Evolutionary conservation across 2,329 filamentous ascomycete species (phyloP).

Genomic region (Aspergillus brunneoviolaceus): DNA sequence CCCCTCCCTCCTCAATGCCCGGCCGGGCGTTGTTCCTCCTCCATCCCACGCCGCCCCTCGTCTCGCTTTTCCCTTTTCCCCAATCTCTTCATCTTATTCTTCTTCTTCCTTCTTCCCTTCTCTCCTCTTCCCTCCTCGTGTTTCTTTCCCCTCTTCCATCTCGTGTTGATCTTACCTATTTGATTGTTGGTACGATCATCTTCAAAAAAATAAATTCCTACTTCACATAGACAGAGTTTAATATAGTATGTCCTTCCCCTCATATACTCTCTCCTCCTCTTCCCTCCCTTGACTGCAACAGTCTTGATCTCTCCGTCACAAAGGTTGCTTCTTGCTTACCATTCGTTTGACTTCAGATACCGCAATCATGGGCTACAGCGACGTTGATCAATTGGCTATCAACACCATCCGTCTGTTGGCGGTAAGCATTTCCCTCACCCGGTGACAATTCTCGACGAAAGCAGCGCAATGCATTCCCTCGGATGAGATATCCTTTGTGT

Average conservation of each 20-base stretch:
- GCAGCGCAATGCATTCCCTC: neutral
- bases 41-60: conserved; percentile 14
- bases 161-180: conserved; percentile 19
- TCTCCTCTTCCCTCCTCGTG: conserved; percentile 13
- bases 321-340: conserved; percentile 3
- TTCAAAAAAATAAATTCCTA: neutral
- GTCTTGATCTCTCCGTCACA: conserved; percentile 12
- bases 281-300: conserved; percentile 10
- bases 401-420: conserved; percentile 97
- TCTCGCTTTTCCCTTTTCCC: conserved; percentile 10
- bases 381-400: conserved; percentile 86
- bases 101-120: conserved; percentile 15
- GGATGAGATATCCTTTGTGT: neutral
- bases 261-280: neutral
- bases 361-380: conserved; percentile 78
- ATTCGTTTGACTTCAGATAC: conserved; percentile 19
- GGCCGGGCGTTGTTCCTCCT: neutral
- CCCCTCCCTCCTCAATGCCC: conserved; percentile 1
- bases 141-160: conserved; percentile 22
- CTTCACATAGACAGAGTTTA: conserved; percentile 8
- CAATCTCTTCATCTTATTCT: conserved; percentile 12
- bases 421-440: conserved; percentile 60
- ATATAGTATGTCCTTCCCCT: conserved; percentile 17
- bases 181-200: conserved; percentile 8
- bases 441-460: neutral